A percentile compares a stretch with the other conserved stretches of the same genome.
Conservation (phyloP, 306 rosid species). For the Erythrophleum fordii region DNA sequence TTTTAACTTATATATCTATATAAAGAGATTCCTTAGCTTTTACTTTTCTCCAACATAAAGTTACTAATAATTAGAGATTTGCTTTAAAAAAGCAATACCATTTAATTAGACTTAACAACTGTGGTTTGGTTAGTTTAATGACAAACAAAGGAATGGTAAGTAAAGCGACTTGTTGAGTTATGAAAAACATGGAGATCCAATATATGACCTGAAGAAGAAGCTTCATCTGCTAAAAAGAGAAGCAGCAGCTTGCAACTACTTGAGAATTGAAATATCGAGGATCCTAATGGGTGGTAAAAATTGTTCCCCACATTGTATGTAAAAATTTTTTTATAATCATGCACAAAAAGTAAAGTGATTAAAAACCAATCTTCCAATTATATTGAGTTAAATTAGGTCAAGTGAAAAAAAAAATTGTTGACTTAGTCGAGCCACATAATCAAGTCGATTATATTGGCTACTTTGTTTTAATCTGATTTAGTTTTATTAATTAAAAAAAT, state of each 20-base stretch:
- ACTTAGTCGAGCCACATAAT: no score
- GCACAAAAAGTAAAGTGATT: no score
- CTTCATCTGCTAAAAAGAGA: background rate
- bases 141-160: slow-evolving; percentile 16
- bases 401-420: no score
- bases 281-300: slow-evolving; percentile 3
- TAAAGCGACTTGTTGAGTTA: background rate
- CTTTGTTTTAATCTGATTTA: no score
- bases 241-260: slow-evolving; percentile 20
- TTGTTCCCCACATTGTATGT: background rate
- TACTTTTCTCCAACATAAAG: slow-evolving; percentile 78
- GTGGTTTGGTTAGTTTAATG: slow-evolving; percentile 26
- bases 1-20: no score
- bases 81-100: slow-evolving; percentile 27
- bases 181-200: background rate
- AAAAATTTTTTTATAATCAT: background rate
- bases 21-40: slow-evolving; percentile 55
- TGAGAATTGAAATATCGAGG: slow-evolving; percentile 26
- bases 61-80: slow-evolving; percentile 42
- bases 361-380: no score
- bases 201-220: background rate
- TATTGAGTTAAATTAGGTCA: no score
- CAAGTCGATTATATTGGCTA: no score
- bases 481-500: no score
- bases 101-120: slow-evolving; percentile 40